Evolutionary conservation across 257 asterid genomes (phyloP).

Genomic region (Gentiana macrophylla): DNA sequence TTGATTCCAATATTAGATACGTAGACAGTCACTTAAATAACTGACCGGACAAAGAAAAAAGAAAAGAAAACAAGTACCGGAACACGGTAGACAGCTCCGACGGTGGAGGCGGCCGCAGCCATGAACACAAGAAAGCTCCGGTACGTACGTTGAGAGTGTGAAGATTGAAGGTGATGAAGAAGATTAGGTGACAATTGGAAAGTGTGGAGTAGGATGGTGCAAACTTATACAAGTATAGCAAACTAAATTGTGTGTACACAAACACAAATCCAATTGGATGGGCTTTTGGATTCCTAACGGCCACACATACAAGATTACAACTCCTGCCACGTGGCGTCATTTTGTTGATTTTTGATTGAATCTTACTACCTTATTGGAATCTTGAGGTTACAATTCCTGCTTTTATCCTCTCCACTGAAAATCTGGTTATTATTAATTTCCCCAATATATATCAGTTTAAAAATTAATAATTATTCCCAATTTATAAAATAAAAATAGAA

Average conservation of each 20-base stretch:
- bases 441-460: too few species aligned
- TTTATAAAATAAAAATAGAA: too few species aligned
- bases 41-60: too few species aligned
- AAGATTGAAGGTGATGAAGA: neutral
- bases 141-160: slow-evolving; percentile 1
- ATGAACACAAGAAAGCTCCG: slow-evolving; percentile 15
- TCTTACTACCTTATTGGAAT: neutral
- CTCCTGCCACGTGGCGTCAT: slow-evolving; percentile 42
- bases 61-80: slow-evolving; percentile 21
- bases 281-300: slow-evolving; percentile 22
- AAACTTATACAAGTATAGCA: slow-evolving; percentile 2
- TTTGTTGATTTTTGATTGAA: slow-evolving; percentile 4
- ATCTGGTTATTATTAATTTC: neutral
- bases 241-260: slow-evolving; percentile 19
- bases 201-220: neutral
- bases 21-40: too few species aligned
- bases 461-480: too few species aligned
- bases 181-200: neutral
- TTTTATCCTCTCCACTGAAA: slow-evolving; percentile 23
- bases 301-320: slow-evolving; percentile 68
- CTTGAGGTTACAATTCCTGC: slow-evolving; percentile 18
- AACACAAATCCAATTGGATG: slow-evolving; percentile 16
- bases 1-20: too few species aligned
- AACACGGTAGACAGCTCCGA: slow-evolving; percentile 68
- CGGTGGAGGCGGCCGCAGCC: slow-evolving; percentile 64